Percentiles rank a stretch among this genome's conserved stretches.
Evolutionary conservation across 2,329 filamentous ascomycete species (phyloP).

Genomic region (Alternaria angustiovoidea): DNA sequence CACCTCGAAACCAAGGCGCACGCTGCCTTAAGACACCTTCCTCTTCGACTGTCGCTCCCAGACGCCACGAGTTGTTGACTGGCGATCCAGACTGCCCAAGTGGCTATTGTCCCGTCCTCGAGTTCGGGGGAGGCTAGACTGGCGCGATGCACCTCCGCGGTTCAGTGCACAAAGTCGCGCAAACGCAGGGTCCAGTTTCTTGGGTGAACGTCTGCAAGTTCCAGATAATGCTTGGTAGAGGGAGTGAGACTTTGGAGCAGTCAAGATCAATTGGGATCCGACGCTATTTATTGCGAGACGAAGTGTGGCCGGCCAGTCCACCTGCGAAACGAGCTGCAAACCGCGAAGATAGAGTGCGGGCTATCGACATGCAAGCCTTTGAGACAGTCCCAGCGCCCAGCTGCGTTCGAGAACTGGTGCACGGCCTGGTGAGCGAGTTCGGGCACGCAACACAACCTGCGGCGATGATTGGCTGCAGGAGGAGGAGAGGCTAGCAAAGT

Average conservation of each 20-base stretch:
- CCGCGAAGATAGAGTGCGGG: background rate
- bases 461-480: slow-evolving; percentile 13
- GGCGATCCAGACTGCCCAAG: slow-evolving; percentile 19
- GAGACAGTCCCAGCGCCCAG: background rate
- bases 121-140: slow-evolving; percentile 7
- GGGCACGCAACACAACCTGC: slow-evolving; percentile 15
- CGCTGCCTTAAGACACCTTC: slow-evolving; percentile 22
- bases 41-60: slow-evolving; percentile 19
- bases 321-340: slow-evolving; percentile 1
- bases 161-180: slow-evolving; percentile 9
- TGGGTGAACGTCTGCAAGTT: background rate
- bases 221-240: background rate
- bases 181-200: slow-evolving; percentile 1
- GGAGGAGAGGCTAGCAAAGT: slow-evolving; percentile 5
- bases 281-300: slow-evolving; percentile 11
- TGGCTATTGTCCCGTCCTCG: slow-evolving; percentile 11
- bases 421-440: slow-evolving; percentile 11
- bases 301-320: slow-evolving; percentile 1
- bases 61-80: slow-evolving; percentile 14
- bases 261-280: background rate
- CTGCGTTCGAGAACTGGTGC: slow-evolving; percentile 3
- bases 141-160: slow-evolving; percentile 11
- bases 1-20: background rate
- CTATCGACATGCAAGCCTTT: slow-evolving; percentile 2
- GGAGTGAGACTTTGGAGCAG: background rate